phyloP scores from a whole-genome alignment of 176 grass and related monocot genomes.

The Poa annua region DNA sequence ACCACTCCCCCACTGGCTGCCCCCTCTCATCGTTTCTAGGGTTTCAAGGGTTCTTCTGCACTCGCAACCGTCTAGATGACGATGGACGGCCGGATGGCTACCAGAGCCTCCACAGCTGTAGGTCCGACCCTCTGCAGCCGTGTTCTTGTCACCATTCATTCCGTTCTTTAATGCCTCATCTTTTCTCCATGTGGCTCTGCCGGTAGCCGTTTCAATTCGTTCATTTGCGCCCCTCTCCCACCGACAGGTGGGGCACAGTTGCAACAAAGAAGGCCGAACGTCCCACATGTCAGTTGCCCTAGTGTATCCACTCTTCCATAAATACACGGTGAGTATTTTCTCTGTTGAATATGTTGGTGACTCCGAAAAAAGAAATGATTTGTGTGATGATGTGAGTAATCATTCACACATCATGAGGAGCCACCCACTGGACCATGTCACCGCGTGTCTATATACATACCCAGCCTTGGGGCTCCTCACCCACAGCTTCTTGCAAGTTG shows the following conservation, averaged over 20 bases:
- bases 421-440: conserved; percentile 39
- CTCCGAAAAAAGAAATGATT: conserved; percentile 39
- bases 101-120: conserved; percentile 43
- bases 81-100: conserved; percentile 31
- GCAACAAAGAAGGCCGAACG: not conserved
- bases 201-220: not conserved
- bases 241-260: not conserved
- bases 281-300: not conserved
- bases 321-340: not conserved
- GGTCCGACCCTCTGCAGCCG: conserved; percentile 52
- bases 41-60: conserved; percentile 35
- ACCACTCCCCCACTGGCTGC: conserved; percentile 47
- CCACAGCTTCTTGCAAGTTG: conserved; percentile 44
- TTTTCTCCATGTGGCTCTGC: conserved; percentile 48
- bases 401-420: conserved; percentile 82
- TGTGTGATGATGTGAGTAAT: conserved; percentile 55
- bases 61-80: conserved; percentile 5
- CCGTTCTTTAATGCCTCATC: conserved; percentile 64
- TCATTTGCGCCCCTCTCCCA: not conserved
- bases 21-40: conserved; percentile 40
- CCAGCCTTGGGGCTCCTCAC: conserved; percentile 42
- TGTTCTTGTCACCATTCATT: conserved; percentile 61
- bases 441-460: conserved; percentile 70
- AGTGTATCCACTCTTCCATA: not conserved
- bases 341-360: conserved; percentile 35